Evolutionary conservation across 495 filamentous ascomycete species (phyloP).

Genomic region (Friedmanniomyces simplex): DNA sequence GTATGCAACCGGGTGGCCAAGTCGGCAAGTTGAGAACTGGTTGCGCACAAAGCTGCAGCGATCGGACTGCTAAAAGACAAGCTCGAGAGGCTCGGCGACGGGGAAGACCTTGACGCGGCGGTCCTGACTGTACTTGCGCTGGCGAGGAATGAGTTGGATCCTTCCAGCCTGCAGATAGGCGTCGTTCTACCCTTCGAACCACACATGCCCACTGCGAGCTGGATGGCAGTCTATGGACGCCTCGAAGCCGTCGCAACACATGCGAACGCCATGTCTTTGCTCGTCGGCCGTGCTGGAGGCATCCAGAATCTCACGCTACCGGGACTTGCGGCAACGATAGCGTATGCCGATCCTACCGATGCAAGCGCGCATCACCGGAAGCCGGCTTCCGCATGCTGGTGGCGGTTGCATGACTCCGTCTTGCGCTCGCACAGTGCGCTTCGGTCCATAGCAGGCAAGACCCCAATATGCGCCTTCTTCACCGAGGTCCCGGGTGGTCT

Average conservation of each 20-base stretch:
- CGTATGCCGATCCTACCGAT: neutral
- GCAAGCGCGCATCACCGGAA: neutral
- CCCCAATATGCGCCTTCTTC: neutral
- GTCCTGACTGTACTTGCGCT: neutral
- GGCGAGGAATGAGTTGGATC: neutral
- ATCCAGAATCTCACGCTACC: neutral
- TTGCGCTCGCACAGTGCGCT: neutral
- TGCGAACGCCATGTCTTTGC: neutral
- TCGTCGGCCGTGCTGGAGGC: neutral
- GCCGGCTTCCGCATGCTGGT: neutral
- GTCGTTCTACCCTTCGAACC: neutral
- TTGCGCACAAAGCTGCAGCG: neutral
- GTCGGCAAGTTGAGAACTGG: neutral
- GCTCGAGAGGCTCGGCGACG: neutral
- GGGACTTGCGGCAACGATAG: neutral
- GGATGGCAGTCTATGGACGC: neutral
- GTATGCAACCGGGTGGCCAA: neutral
- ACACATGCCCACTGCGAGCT: neutral
- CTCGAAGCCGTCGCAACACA: neutral
- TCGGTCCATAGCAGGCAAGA: neutral
- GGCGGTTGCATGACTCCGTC: neutral
- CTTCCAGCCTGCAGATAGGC: neutral
- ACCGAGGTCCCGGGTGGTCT: neutral
- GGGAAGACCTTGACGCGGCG: neutral
- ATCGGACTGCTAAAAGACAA: neutral